Evolutionary conservation across 2,329 filamentous ascomycete genomes (phyloP), one percentile per base, ranked within the genome.

Genomic region (Neonectria hederae): DNA sequence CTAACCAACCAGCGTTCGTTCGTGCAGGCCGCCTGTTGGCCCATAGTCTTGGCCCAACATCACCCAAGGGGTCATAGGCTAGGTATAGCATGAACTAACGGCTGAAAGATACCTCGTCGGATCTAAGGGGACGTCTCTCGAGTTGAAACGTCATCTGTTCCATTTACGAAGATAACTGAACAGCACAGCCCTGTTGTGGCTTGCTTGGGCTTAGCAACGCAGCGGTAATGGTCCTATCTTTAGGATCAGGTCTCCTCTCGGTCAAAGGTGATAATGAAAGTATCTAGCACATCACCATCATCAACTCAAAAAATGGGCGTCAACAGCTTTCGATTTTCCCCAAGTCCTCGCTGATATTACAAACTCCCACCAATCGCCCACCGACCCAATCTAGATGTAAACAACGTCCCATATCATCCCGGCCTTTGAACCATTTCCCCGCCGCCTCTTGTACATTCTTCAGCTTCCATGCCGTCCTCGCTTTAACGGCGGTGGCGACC

Each of bases 401-500:
- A 48, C 43, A 52, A 43, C 52, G 24, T 53, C 45, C 59, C 58
- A 32, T 51, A 21, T 40, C 60, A 59, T 61, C 54, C 62, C 66
- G 63, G 54, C 62, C 48, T 53, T 17, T 32, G 24, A 21, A 52
- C 54, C 56, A 32, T 5, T 66, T 49, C 45, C 46, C 28, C 49
- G 19, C n/a, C 17, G 3, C 48, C 51, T 52, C 55, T 38, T 19
- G 13, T 52, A 42, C 19, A 19, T 24, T 49, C 45, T 46, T 73
- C 62, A 75, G 55, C 68, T 73, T 32, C 69, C 71, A n/a, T 71
- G 72, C 46, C 76, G 69, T 43, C 74, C 76, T 42, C 74, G 75
- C 62, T 77, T 77, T 68, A 74, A 64, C 10, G 75, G 75, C 9
- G 75, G 74, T 38, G 76, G 76, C 26, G 76, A 77, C 51, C 72